A percentile compares a stretch with the other conserved stretches of the same genome.
Evolutionary conservation across 2,329 filamentous ascomycete genomes (phyloP).

Genomic region (Colletotrichum sp.): DNA sequence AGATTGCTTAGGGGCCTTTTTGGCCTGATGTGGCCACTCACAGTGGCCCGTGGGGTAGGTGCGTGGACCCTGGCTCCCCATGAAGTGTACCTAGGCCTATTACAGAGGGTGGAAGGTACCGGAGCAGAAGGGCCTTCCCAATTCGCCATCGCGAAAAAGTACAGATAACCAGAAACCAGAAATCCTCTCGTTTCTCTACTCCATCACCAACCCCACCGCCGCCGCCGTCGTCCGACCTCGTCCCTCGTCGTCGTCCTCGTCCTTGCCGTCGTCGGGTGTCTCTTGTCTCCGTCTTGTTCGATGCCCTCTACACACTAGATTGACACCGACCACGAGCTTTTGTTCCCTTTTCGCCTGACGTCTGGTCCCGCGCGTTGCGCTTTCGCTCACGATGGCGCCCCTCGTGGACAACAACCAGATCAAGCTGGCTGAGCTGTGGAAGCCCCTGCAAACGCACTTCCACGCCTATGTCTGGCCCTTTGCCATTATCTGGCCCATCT

Average conservation of each 20-base stretch:
- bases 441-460: slow-evolving; percentile 79
- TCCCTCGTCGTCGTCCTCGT: not conserved
- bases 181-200: not conserved
- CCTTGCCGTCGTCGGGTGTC: not conserved
- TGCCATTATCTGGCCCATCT: slow-evolving; percentile 87
- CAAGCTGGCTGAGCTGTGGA: slow-evolving; percentile 84
- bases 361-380: not conserved
- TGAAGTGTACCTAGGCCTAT: not conserved
- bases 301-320: not conserved
- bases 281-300: not conserved
- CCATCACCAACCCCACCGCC: not conserved
- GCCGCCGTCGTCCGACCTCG: not conserved
- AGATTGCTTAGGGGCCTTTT: not conserved
- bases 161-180: slow-evolving; percentile 13
- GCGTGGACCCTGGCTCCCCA: not conserved
- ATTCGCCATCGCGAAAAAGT: slow-evolving; percentile 20
- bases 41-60: not conserved
- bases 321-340: not conserved
- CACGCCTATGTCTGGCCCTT: slow-evolving; percentile 96
- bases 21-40: not conserved
- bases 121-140: not conserved
- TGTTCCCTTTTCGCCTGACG: not conserved
- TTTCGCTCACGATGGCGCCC: slow-evolving; percentile 62
- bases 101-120: not conserved
- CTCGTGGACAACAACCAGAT: slow-evolving; percentile 95